These are phyloP conservation scores for Xylaria digitata DNA, from an alignment of 2,329 filamentous ascomycete genomes.

Conservation along the genomic window DNA sequence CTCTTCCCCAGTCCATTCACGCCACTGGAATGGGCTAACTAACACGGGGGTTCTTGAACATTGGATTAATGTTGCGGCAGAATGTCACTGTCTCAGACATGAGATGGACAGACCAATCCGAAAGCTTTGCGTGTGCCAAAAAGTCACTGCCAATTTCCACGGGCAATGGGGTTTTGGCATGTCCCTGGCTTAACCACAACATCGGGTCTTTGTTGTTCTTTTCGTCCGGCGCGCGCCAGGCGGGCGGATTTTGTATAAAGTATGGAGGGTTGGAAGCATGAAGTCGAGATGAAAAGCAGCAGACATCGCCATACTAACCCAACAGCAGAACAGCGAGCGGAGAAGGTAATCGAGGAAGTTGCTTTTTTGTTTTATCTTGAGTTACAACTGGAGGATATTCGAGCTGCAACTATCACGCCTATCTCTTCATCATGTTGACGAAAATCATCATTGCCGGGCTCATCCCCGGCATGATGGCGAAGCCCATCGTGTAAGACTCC, in stretches of 20 bases:
- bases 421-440: slow-evolving; percentile 45
- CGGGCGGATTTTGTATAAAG: slow-evolving; percentile 34
- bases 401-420: slow-evolving; percentile 12
- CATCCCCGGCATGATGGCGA: slow-evolving; percentile 46
- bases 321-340: slow-evolving; percentile 11
- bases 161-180: slow-evolving; percentile 31
- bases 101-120: slow-evolving; percentile 18
- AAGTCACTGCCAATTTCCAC: slow-evolving; percentile 20
- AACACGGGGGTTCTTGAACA: slow-evolving; percentile 18
- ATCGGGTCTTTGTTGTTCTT: slow-evolving; percentile 20
- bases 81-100: slow-evolving; percentile 31
- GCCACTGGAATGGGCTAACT: slow-evolving; percentile 31
- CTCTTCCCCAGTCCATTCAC: neutral
- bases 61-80: slow-evolving; percentile 23
- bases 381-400: slow-evolving; percentile 16
- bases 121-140: slow-evolving; percentile 17
- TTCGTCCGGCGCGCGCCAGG: neutral
- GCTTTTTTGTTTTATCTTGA: slow-evolving; percentile 15
- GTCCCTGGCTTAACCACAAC: slow-evolving; percentile 13
- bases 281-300: neutral
- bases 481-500: slow-evolving; percentile 40
- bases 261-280: slow-evolving; percentile 14
- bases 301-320: slow-evolving; percentile 22
- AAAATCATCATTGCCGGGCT: slow-evolving; percentile 46
- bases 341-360: slow-evolving; percentile 10